phyloP scores from a whole-genome alignment of 2,329 filamentous ascomycete species.

The Amauroascus niger region DNA sequence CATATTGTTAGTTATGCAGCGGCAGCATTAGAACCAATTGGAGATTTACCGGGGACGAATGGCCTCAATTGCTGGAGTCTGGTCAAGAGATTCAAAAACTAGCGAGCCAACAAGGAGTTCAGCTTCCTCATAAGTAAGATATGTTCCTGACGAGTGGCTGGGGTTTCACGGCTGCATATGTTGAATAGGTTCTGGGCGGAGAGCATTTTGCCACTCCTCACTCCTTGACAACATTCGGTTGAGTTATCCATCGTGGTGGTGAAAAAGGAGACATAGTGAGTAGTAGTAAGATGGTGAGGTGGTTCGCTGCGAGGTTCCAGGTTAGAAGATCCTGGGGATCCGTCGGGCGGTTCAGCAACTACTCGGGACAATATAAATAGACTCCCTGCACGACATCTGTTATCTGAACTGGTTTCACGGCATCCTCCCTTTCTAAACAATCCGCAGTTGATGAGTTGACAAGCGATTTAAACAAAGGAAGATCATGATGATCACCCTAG shows the following conservation, averaged over 20 bases:
- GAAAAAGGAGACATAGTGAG: too few relatives aligned
- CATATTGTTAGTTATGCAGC: neutral
- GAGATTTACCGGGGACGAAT: slow-evolving; percentile 4
- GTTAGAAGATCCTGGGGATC: too few relatives aligned
- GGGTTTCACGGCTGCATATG: slow-evolving; percentile 1
- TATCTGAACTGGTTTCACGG: too few relatives aligned
- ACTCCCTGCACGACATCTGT: neutral
- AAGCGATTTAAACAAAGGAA: neutral
- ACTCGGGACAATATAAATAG: too few relatives aligned
- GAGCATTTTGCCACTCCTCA: neutral
- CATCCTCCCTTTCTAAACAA: neutral
- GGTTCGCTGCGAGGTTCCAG: too few relatives aligned
- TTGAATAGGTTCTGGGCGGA: slow-evolving; percentile 11
- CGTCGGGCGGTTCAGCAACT: too few relatives aligned
- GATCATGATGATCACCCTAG: slow-evolving; percentile 1
- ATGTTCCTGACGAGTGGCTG: neutral
- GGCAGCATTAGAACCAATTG: neutral
- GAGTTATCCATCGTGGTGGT: slow-evolving; percentile 1
- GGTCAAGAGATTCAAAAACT: slow-evolving; percentile 3
- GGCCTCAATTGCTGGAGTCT: slow-evolving; percentile 4
- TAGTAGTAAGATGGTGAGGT: too few relatives aligned
- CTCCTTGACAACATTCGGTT: slow-evolving; percentile 1
- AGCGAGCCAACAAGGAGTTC: neutral
- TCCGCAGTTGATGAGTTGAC: neutral
- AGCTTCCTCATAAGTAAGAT: slow-evolving; percentile 6